Conservation (phyloP, 805 yeast species). For the Metschnikowia vanudenii region DNA sequence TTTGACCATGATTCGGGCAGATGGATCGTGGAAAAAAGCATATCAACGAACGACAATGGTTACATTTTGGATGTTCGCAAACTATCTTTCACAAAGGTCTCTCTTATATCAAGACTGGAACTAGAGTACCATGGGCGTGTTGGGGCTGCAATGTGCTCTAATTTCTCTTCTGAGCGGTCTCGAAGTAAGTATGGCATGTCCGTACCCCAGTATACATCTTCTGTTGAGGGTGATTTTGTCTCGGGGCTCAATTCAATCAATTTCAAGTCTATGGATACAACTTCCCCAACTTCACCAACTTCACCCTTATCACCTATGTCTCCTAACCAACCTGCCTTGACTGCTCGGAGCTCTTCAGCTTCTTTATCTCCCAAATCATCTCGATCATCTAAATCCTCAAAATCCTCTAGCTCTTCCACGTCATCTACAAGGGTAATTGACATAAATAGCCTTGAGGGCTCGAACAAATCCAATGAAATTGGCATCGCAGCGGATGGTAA, state of each 20-base stretch:
- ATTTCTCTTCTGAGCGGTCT: not conserved
- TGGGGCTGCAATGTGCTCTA: constrained; percentile 29
- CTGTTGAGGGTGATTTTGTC: not conserved
- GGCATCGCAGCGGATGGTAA: not conserved
- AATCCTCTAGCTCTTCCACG: not conserved
- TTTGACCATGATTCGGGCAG: constrained; percentile 25
- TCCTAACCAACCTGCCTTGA: not conserved
- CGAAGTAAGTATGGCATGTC: not conserved
- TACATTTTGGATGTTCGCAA: constrained; percentile 58
- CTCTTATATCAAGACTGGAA: constrained; percentile 22
- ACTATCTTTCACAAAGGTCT: constrained; percentile 47
- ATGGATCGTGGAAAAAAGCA: constrained; percentile 42
- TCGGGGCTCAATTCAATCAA: not conserved
- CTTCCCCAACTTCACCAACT: constrained; percentile 1
- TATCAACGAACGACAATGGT: constrained; percentile 51
- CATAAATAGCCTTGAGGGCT: not conserved
- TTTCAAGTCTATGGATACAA: not conserved
- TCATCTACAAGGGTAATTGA: not conserved
- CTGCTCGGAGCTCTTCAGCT: not conserved
- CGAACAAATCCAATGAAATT: not conserved
- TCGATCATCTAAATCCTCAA: not conserved
- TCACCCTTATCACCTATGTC: constrained; percentile 2
- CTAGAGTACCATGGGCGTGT: constrained; percentile 27
- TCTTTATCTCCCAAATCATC: constrained; percentile 3
- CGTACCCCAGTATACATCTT: constrained; percentile 1